These are phyloP conservation scores for Funneliformis mosseae DNA, from an alignment of 192 early-diverging fungal species.

Conservation along the genomic window DNA sequence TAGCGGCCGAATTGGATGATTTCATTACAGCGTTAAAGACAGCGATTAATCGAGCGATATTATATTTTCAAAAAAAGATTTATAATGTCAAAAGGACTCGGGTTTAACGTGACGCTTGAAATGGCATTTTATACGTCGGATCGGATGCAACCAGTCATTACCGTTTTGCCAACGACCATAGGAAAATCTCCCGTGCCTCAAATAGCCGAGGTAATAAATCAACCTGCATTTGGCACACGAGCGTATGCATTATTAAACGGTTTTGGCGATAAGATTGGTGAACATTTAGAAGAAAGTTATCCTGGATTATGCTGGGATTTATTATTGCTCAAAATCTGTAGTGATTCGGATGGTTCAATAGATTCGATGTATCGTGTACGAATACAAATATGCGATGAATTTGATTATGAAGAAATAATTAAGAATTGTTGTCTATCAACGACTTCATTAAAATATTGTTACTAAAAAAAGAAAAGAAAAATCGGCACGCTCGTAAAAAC, in stretches of 20 bases:
- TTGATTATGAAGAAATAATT: slow-evolving; percentile 23
- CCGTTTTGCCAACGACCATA: not conserved
- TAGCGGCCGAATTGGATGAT: not conserved
- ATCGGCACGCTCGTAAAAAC: no score
- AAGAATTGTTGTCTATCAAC: slow-evolving; percentile 1
- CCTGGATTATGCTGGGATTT: slow-evolving; percentile 24
- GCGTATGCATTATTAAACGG: slow-evolving; percentile 1
- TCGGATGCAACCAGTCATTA: not conserved
- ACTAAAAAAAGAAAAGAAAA: not conserved
- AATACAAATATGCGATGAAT: slow-evolving; percentile 8
- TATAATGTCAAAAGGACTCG: slow-evolving; percentile 2
- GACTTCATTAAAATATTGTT: not conserved
- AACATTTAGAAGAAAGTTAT: slow-evolving; percentile 9
- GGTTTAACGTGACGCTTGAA: slow-evolving; percentile 9
- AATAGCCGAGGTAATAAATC: not conserved
- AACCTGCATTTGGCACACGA: not conserved
- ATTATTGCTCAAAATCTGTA: not conserved
- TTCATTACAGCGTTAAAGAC: not conserved
- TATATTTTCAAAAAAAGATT: slow-evolving; percentile 20
- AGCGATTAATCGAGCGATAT: not conserved
- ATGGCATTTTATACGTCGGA: slow-evolving; percentile 12
- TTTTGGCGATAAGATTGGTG: slow-evolving; percentile 20
- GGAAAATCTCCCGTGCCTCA: slow-evolving; percentile 15
- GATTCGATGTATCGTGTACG: slow-evolving; percentile 1
- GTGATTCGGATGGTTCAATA: not conserved